These are phyloP conservation scores for Phaeosphaeriaceae sp. DNA, from an alignment of 2,329 filamentous ascomycete species.

Conservation along the genomic window DNA sequence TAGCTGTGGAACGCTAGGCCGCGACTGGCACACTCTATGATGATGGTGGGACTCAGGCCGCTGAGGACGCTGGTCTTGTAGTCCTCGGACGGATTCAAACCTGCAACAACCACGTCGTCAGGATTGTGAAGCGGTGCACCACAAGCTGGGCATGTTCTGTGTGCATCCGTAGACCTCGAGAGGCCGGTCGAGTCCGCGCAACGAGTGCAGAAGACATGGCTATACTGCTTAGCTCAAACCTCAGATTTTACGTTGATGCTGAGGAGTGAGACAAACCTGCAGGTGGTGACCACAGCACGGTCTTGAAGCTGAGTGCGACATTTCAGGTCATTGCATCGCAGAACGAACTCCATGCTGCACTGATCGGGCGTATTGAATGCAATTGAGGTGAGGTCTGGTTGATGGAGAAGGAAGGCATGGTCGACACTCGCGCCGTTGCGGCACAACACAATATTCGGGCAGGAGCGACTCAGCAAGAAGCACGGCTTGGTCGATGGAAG, in stretches of 20 bases:
- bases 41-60: constrained; percentile 78
- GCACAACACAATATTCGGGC: constrained; percentile 21
- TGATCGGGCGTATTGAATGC: not conserved
- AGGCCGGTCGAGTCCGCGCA: constrained; percentile 74
- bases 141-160: constrained; percentile 78
- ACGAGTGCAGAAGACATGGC: constrained; percentile 83
- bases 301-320: constrained; percentile 75
- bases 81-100: constrained; percentile 81
- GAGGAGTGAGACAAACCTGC: constrained; percentile 66
- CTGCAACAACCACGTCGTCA: constrained; percentile 76
- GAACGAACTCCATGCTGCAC: constrained; percentile 70
- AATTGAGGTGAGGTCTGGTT: not conserved
- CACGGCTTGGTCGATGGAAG: not conserved
- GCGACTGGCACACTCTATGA: constrained; percentile 86
- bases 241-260: not conserved
- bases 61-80: constrained; percentile 88
- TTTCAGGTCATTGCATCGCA: constrained; percentile 81
- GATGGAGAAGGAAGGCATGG: constrained; percentile 7
- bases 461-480: constrained; percentile 16
- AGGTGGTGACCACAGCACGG: constrained; percentile 84
- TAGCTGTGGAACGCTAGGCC: constrained; percentile 87
- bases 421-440: constrained; percentile 7
- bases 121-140: constrained; percentile 69
- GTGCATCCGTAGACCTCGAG: constrained; percentile 59
- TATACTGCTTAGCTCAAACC: constrained; percentile 45